These are phyloP conservation scores for Protoeuglena noctilucae DNA, from an alignment of 139 green algal genomes.

Conservation along the genomic window DNA sequence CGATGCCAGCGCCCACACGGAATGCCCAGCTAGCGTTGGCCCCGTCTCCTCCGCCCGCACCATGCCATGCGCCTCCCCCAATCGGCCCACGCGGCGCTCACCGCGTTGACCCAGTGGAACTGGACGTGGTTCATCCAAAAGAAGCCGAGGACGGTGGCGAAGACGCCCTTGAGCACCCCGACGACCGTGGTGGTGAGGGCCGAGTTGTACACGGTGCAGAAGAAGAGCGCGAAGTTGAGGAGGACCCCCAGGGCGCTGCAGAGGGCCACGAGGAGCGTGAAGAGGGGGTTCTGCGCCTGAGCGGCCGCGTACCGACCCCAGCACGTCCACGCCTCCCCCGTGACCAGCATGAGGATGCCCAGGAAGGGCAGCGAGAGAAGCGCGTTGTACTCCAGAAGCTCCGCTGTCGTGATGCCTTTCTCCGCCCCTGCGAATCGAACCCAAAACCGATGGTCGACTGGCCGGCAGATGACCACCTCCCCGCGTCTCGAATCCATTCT, in stretches of 20 bases:
- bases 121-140: conserved; percentile 38
- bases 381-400: conserved; percentile 57
- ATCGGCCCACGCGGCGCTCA: too few species aligned
- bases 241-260: conserved; percentile 17
- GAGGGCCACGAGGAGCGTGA: conserved; percentile 4
- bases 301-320: neutral
- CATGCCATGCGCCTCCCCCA: too few species aligned
- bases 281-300: neutral
- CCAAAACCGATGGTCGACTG: too few species aligned
- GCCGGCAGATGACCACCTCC: too few species aligned
- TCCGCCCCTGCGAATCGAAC: conserved; percentile 12
- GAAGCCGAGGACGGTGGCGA: conserved; percentile 41
- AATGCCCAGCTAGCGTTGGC: too few species aligned
- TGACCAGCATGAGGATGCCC: conserved; percentile 16
- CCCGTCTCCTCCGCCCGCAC: too few species aligned
- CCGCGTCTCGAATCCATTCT: too few species aligned
- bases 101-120: conserved; percentile 23
- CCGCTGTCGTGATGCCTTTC: conserved; percentile 14
- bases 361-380: conserved; percentile 41
- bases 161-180: conserved; percentile 40
- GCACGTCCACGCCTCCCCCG: conserved; percentile 18
- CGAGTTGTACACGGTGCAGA: conserved; percentile 51
- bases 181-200: conserved; percentile 68
- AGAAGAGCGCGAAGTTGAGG: conserved; percentile 45
- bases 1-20: too few species aligned